Percentiles rank a stretch among this genome's conserved stretches.
These are phyloP conservation scores for Nicotiana rustica DNA, from an alignment of 305 asterid genomes.

Conservation along the genomic window DNA sequence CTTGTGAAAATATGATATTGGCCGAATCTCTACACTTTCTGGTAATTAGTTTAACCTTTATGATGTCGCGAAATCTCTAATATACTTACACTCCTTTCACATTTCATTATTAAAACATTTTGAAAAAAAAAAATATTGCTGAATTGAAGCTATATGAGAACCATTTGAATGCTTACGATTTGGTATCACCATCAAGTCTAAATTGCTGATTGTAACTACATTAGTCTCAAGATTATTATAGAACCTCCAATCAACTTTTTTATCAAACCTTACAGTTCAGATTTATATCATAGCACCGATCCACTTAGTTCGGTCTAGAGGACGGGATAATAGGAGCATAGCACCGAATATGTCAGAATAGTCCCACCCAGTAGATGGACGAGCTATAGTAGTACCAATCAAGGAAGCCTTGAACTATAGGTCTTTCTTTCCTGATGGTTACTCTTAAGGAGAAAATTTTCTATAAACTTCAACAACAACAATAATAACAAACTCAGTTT, in stretches of 20 bases:
- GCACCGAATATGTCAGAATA: too few species aligned
- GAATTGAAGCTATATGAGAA: background rate
- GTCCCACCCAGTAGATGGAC: too few species aligned
- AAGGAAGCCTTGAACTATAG: too few species aligned
- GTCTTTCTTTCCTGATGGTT: too few species aligned
- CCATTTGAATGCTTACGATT: background rate
- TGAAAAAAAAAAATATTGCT: background rate
- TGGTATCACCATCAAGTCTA: background rate
- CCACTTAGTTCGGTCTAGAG: background rate
- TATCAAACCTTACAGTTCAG: background rate
- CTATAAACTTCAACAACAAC: too few species aligned
- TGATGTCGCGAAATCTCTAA: background rate
- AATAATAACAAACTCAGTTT: too few species aligned
- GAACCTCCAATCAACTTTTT: background rate
- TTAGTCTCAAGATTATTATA: conserved; percentile 5
- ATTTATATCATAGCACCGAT: background rate
- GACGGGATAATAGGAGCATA: too few species aligned
- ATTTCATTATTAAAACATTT: background rate
- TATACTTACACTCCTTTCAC: background rate
- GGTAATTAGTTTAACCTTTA: conserved; percentile 15
- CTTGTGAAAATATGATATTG: conserved; percentile 25
- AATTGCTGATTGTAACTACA: conserved; percentile 5
- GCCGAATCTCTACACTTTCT: conserved; percentile 22
- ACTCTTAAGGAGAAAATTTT: too few species aligned
- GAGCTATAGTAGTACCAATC: too few species aligned